Percentiles rank a stretch among this genome's conserved stretches.
phyloP scores from a whole-genome alignment of 192 early-diverging fungal genomes.

The Dimargaris cristalligena region DNA sequence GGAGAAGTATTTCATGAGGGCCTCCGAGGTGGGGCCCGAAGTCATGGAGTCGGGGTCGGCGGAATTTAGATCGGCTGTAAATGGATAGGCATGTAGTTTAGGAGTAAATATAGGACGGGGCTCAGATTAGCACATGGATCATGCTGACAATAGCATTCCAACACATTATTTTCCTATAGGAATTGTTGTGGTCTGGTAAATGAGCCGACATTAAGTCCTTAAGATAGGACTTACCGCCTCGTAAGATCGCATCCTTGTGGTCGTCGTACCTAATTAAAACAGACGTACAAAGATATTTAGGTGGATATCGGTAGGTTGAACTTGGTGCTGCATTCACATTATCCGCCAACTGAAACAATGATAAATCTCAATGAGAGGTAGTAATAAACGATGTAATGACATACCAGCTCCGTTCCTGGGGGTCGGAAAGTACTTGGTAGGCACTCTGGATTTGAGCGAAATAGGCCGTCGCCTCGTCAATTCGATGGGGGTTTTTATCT shows the following conservation, averaged over 20 bases:
- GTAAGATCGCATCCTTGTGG: slow-evolving; percentile 81
- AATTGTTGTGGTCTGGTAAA: too few species aligned
- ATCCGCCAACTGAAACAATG: background rate
- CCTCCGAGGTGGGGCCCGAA: slow-evolving; percentile 23
- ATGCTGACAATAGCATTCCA: too few species aligned
- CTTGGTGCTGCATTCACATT: background rate
- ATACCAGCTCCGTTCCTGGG: slow-evolving; percentile 88
- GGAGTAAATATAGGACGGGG: background rate
- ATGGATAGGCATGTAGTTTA: background rate
- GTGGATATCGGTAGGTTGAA: background rate
- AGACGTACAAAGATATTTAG: background rate
- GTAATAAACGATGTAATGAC: background rate
- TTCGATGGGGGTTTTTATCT: slow-evolving; percentile 76
- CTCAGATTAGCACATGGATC: too few species aligned
- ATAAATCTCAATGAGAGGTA: background rate
- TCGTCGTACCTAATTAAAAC: slow-evolving; percentile 53
- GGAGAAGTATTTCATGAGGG: slow-evolving; percentile 67
- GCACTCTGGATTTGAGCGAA: slow-evolving; percentile 87
- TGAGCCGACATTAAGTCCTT: too few species aligned
- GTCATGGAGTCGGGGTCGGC: slow-evolving; percentile 23
- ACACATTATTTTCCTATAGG: too few species aligned
- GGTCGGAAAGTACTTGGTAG: slow-evolving; percentile 84
- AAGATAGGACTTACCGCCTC: slow-evolving; percentile 54
- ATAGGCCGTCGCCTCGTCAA: slow-evolving; percentile 68
- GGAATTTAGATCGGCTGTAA: slow-evolving; percentile 13